Evolutionary conservation across 2,329 filamentous ascomycete species (phyloP), one percentile per base, ranked within the genome.

Genomic region (Paracoccidioides brasiliensis): DNA sequence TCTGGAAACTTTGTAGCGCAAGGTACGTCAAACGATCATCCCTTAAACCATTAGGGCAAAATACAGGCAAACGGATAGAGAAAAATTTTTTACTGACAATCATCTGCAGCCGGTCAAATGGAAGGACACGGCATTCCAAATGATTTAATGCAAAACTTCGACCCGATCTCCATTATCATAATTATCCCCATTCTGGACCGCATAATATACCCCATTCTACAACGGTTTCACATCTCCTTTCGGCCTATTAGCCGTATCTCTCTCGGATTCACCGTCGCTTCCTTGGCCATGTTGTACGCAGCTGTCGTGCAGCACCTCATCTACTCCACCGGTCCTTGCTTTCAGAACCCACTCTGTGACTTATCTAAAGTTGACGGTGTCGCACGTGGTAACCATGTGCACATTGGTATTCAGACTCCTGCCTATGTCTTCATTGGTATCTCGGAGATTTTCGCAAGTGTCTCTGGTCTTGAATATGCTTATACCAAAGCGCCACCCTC

Each of bases 191-290:
- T 90, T 59, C 78, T 83, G 60, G 86, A 90, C 65, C 76, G 75
- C 33, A n/a, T 83, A 41, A 62, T 90, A 56, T 90, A 89, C 70
- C 87, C 86, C 0, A 66, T 76, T 15, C 77, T 90, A 56, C 81
- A 83, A 64, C 81, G 78, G 64, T 61, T 64, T 28, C 80, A 79
- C 46, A 78, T 89, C 66, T 74, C 76, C 55, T 87, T 90, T 74
- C 85, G 79, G 0, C 87, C 85, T 44, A 85, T 90, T 72, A 88
- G 84, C 75, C 83, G 83, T 67, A 89, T 90, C 70, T 78, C 84
- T 1, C 68, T 76, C 5, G 87, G 86, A 52, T 90, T 90, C 75
- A 69, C 82, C 60, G 75, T 85, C 56, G 84, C 80, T 15, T 74
- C 80, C 2, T 64, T 82, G 22, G 80, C 85, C 53, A 80, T 80